Conservation (phyloP, 108 stramenopile species). For the Pelagomonas calceolata region DNA sequence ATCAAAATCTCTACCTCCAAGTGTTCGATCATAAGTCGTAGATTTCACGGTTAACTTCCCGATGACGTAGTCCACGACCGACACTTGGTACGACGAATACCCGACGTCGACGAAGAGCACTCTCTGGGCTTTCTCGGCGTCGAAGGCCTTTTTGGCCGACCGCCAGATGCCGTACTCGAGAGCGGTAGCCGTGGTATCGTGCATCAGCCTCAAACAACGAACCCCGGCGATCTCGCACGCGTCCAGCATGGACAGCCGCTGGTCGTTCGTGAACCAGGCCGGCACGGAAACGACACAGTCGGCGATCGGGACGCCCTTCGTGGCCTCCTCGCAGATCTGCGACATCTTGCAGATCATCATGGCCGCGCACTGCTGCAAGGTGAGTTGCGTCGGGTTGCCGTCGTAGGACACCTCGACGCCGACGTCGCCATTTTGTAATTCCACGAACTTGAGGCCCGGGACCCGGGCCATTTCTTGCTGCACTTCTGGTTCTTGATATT, state of each 20-base stretch:
- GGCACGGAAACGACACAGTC: constrained; percentile 91
- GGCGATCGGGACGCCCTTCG: constrained; percentile 52
- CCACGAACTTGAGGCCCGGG: background rate
- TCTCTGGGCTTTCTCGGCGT: constrained; percentile 57
- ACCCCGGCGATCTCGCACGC: constrained; percentile 83
- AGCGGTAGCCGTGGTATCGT: constrained; percentile 88
- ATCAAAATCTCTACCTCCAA: constrained; percentile 91
- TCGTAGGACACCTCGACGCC: constrained; percentile 39
- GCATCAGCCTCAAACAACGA: constrained; percentile 78
- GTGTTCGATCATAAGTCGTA: constrained; percentile 56
- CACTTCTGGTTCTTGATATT: background rate
- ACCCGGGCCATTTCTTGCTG: background rate
- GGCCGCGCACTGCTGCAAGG: constrained; percentile 73
- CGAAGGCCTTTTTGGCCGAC: constrained; percentile 78
- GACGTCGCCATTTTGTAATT: background rate
- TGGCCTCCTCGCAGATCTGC: constrained; percentile 55
- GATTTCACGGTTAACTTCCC: constrained; percentile 77
- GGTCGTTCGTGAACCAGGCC: constrained; percentile 83
- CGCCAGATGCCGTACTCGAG: constrained; percentile 98
- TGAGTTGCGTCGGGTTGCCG: constrained; percentile 34
- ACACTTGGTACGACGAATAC: constrained; percentile 73
- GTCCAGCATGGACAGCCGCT: constrained; percentile 72
- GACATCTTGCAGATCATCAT: constrained; percentile 85
- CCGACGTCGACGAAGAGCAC: constrained; percentile 88
- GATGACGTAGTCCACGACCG: constrained; percentile 78